Evolutionary conservation across 75 land plant genomes (phyloP).

Genomic region (Selaginella tamariscina): DNA sequence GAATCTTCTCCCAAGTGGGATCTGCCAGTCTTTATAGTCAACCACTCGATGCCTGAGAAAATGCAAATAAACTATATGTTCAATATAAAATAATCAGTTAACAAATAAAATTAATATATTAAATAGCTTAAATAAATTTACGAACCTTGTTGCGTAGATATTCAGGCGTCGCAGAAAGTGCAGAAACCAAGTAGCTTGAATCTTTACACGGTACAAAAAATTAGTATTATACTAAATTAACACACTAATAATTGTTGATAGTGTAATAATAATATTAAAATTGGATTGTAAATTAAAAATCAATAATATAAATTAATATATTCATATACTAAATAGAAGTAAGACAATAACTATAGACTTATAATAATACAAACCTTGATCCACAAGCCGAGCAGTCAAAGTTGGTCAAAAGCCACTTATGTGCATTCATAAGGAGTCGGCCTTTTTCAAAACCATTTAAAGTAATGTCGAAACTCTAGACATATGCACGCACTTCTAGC

Average conservation of each 20-base stretch:
- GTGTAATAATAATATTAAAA: background rate
- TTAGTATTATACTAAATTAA: background rate
- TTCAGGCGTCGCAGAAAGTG: no score
- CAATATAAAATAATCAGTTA: background rate
- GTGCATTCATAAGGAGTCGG: slow-evolving; percentile 96
- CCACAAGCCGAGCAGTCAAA: slow-evolving; percentile 83
- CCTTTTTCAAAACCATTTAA: slow-evolving; percentile 68
- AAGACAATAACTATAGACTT: slow-evolving; percentile 3
- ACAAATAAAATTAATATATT: background rate
- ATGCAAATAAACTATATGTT: background rate
- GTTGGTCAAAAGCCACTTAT: slow-evolving; percentile 86
- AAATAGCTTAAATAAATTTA: no score
- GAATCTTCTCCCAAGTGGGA: slow-evolving; percentile 78
- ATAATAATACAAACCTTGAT: slow-evolving; percentile 41
- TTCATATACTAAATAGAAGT: no score
- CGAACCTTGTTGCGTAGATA: slow-evolving; percentile 61
- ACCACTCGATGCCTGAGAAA: slow-evolving; percentile 45
- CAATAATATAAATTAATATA: no score
- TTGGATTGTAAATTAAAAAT: no score
- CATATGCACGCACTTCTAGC: no score
- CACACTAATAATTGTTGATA: background rate
- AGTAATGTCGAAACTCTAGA: no score
- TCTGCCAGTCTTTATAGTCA: slow-evolving; percentile 92
- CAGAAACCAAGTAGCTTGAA: no score
- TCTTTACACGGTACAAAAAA: background rate